Evolutionary conservation across 2,329 filamentous ascomycete genomes (phyloP), one percentile per base, ranked within the genome.

Genomic region (Seiridium cupressi): DNA sequence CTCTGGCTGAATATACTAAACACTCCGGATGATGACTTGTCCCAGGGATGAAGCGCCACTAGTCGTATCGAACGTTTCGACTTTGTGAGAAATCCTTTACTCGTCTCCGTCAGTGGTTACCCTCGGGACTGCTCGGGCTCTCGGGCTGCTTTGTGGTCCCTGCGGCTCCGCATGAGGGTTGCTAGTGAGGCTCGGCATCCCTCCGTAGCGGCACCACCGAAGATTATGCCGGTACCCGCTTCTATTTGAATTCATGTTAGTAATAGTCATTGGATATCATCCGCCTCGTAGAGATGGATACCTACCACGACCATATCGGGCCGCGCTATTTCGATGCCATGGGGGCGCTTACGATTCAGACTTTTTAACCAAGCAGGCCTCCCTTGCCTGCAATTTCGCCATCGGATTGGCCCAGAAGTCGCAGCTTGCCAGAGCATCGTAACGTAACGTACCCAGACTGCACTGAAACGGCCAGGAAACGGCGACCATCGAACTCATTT

Each of bases 171-270:
- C 54, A 47, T 38, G 31, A 26, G 31, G 18, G 18, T 26, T 26
- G 18, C 54, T 57, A 57, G 54, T 34, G 53, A 9, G 18, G 42
- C 54, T 57, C 54, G 54, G 54, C 54, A 44, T 18, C 34, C 54
- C 54, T 57, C 54, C 42, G 54, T 42, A 57, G 44, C 44, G 44
- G 40, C 40, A 57, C 54, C 54, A 47, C 54, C 54, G 54, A 57
- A 57, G 42, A 57, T 57, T 48, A 57, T 57, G 54, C 54, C 44
- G 44, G 34, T 26, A 34, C 44, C 54, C 54, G 44, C 34, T 35
- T 35, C 11, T 31, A 44, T 31, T 34, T 18, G 35, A 32, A 31
- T 57, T 55, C 31, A 44, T 46, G 54, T 57, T 57, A 46, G 54
- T 57, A 46, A 57, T 57, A 47, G 26, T n/a, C 42, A 57, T 57